Percentiles rank a stretch among this genome's conserved stretches.
phyloP scores from a whole-genome alignment of 345 rosid genomes.

The Rhodamnia argentea region DNA sequence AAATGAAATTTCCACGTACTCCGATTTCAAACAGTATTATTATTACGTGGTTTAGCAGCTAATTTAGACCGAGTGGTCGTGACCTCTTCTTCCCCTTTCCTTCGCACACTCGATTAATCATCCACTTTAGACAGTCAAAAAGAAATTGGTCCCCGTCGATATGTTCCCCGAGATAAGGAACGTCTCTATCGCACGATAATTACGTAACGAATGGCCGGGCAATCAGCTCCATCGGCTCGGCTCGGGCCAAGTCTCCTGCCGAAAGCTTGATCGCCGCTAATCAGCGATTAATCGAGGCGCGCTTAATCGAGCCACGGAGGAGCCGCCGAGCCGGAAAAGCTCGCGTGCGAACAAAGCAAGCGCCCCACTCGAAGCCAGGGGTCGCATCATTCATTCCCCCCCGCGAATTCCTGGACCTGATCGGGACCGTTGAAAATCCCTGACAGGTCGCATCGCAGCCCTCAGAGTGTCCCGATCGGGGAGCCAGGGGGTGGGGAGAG shows the following conservation, averaged over 20 bases:
- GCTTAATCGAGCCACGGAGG: not conserved
- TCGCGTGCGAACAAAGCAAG: not conserved
- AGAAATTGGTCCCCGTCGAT: not conserved
- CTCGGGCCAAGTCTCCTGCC: not conserved
- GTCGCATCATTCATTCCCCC: not conserved
- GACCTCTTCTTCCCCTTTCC: not conserved
- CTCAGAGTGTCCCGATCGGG: not conserved
- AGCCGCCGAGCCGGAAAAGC: not conserved
- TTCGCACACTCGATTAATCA: not conserved
- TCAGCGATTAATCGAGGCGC: not conserved
- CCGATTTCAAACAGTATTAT: fast-evolving
- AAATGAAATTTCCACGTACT: not conserved
- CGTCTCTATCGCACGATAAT: not conserved
- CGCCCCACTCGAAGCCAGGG: not conserved
- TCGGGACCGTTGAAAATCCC: not conserved
- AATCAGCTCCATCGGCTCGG: not conserved
- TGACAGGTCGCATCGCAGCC: not conserved
- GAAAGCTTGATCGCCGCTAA: not conserved
- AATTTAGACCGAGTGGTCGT: not conserved
- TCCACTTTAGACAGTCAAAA: not conserved
- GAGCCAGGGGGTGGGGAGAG: too few species aligned
- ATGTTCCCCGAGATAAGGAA: not conserved
- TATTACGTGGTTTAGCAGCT: not conserved
- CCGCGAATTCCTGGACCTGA: not conserved
- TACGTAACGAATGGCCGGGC: not conserved